These are phyloP conservation scores for Russula abietina DNA, from an alignment of 768 basidiomycete genomes.

Conservation along the genomic window DNA sequence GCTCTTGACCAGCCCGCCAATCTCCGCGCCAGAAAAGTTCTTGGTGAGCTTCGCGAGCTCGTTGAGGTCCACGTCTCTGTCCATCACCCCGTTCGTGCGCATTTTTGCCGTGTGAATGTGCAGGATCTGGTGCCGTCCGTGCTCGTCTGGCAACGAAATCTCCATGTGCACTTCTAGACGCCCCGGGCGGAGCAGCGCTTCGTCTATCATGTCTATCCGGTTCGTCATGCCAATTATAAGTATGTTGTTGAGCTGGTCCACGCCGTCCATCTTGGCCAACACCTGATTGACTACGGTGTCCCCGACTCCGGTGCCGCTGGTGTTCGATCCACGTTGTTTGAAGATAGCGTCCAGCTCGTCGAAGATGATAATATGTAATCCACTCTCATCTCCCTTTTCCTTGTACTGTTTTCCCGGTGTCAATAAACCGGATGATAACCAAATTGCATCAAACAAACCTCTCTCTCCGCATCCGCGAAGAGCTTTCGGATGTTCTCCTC, in stretches of 20 bases:
- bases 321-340: slow-evolving; percentile 94
- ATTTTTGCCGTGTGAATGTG: slow-evolving; percentile 94
- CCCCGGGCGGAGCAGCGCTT: slow-evolving; percentile 92
- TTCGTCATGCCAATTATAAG: slow-evolving; percentile 99
- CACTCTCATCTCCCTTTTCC: slow-evolving; percentile 94
- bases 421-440: neutral
- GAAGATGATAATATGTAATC: slow-evolving; percentile 98
- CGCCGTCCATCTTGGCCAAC: slow-evolving; percentile 99
- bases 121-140: slow-evolving; percentile 88
- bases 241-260: slow-evolving; percentile 97
- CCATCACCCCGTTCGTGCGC: slow-evolving; percentile 89
- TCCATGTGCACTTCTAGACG: slow-evolving; percentile 99
- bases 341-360: slow-evolving; percentile 98
- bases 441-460: slow-evolving; percentile 44
- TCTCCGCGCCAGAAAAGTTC: slow-evolving; percentile 98
- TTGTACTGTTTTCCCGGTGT: slow-evolving; percentile 62
- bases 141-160: slow-evolving; percentile 93
- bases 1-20: slow-evolving; percentile 92
- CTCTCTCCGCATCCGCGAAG: slow-evolving; percentile 97
- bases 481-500: slow-evolving; percentile 98
- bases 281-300: slow-evolving; percentile 99
- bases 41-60: slow-evolving; percentile 85
- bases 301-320: slow-evolving; percentile 92
- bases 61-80: slow-evolving; percentile 67
- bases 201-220: slow-evolving; percentile 97